Evolutionary conservation across 148 eudicot species (phyloP), one percentile per base, ranked within the genome.

Genomic region (Vaccinium myrtillus): DNA sequence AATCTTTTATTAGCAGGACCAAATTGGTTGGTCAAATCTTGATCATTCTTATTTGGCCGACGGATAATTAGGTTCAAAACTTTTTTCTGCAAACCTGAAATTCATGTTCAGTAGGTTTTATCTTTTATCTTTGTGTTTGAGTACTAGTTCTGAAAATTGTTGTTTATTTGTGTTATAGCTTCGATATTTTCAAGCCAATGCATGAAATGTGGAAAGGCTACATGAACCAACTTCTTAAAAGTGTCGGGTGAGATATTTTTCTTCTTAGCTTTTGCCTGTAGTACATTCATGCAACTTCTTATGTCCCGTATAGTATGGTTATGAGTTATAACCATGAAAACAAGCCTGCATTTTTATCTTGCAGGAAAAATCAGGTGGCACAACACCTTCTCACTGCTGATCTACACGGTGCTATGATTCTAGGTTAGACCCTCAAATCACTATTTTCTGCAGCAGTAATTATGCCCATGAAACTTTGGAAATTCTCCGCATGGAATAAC

Each of bases 381-480:
- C 91, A 90, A 51, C 83, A 90, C 87, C 95, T 95, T 50, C 90
- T 92, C 81, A 87, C 85, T 88, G 98, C 98, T 54, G 95, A 95
- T 90, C 87, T 95, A 81, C 98, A 94, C 81, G 98, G 98, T 86
- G 94, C 98, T 79, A 83, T 94, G 83, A 89, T 95, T 89, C 85
- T 92, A 91, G 95, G 98, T 93, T 79, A 74, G 63, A 54, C n/a
- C 61, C 36, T 30, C n/a, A 36, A 36, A 6, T 11, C 75, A 51
- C 13, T 75, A 10, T 46, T 79, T 83, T 55, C 6, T 73, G 39
- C 55, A 11, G 55, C 67, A 48, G 50, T 79, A 78, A 50, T 43
- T 32, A 71, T 71, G 23, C 25, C 77, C 61, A 55, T 73, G 79
- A 50, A 55, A 74, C 83, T 46, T 81, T 46, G 16, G 21, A 27